Conservation (phyloP, 257 asterid genomes). For the Solanum piurae region DNA sequence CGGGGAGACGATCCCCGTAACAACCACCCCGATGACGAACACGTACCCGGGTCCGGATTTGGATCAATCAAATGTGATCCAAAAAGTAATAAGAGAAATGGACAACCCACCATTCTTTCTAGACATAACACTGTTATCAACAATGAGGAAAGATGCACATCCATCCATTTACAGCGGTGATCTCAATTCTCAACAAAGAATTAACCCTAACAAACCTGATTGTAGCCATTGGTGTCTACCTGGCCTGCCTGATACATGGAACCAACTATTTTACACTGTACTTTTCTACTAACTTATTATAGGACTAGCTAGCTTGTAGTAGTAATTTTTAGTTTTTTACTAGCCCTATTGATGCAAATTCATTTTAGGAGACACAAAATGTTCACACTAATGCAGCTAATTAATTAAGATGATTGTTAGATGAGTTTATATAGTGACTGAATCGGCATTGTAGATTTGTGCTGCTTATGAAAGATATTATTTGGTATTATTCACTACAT, state of each 20-base stretch:
- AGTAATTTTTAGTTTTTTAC: not conserved
- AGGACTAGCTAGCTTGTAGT: not conserved
- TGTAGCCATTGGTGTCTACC: constrained; percentile 99
- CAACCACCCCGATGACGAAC: constrained; percentile 26
- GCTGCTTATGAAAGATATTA: not conserved
- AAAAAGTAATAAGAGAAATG: constrained; percentile 49
- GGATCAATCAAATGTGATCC: constrained; percentile 56
- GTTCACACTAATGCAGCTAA: not conserved
- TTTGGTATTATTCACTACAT: not conserved
- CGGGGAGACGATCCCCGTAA: constrained; percentile 69
- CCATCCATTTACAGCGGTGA: constrained; percentile 92
- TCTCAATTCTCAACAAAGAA: constrained; percentile 53
- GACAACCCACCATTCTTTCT: constrained; percentile 58
- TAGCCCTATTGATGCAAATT: not conserved
- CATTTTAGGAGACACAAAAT: not conserved
- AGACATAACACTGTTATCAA: constrained; percentile 75
- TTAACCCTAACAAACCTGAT: constrained; percentile 83
- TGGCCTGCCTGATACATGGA: constrained; percentile 97
- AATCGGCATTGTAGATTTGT: not conserved
- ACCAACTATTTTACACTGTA: constrained; percentile 69
- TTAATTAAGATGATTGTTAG: not conserved
- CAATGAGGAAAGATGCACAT: constrained; percentile 94
- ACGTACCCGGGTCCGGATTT: constrained; percentile 43
- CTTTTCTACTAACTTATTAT: constrained; percentile 32
- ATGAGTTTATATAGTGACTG: not conserved